Evolutionary conservation across 1,284 basidiomycete species (phyloP).

Genomic region (Porogramme epimiltina): DNA sequence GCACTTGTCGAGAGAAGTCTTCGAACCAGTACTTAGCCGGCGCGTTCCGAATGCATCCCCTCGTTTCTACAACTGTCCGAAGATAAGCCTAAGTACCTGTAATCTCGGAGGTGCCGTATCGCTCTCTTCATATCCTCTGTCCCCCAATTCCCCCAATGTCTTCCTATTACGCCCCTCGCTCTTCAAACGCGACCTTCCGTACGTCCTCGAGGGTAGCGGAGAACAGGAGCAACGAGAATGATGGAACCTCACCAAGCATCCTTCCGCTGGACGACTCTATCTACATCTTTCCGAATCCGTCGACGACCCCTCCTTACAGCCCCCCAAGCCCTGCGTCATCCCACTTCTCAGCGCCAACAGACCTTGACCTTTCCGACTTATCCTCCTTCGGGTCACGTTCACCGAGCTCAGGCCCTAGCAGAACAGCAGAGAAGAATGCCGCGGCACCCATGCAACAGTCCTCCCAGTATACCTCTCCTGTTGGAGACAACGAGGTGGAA

Average conservation of each 20-base stretch:
- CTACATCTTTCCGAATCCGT: constrained; percentile 38
- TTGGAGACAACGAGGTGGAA: constrained; percentile 13
- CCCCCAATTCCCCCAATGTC: constrained; percentile 19
- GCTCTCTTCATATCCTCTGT: background rate
- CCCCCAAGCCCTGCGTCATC: constrained; percentile 31
- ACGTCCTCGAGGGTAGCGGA: too few species aligned
- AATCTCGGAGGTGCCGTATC: background rate
- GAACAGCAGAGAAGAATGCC: background rate
- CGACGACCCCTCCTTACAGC: constrained; percentile 26
- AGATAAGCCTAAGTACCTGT: constrained; percentile 1
- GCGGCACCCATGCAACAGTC: background rate
- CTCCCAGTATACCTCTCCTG: constrained; percentile 1
- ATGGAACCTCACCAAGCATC: too few species aligned
- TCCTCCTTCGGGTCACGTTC: constrained; percentile 10
- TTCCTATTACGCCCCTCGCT: constrained; percentile 22
- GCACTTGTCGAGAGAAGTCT: background rate
- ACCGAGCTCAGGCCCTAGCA: constrained; percentile 2
- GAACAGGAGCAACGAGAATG: too few species aligned
- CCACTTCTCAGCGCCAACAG: constrained; percentile 30
- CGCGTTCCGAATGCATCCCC: too few species aligned
- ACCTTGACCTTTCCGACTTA: constrained; percentile 14
- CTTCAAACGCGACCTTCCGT: background rate
- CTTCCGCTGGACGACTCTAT: constrained; percentile 31
- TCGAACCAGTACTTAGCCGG: too few species aligned
- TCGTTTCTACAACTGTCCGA: background rate